Evolutionary conservation across 164 flowering plant species (phyloP).

Genomic region (Chimonanthus salicifolius): DNA sequence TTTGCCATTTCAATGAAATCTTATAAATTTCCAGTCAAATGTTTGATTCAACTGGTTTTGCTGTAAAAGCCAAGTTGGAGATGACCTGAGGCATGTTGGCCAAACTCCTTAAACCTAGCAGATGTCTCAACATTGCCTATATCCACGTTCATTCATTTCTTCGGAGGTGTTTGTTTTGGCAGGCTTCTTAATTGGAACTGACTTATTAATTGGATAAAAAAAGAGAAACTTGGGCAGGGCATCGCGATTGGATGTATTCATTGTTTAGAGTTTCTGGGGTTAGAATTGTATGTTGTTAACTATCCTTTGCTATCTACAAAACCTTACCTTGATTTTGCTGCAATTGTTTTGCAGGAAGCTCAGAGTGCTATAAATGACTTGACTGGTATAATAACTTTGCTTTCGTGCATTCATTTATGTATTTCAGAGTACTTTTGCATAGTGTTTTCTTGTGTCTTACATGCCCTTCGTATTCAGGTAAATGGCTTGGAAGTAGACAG

Average conservation of each 20-base stretch:
- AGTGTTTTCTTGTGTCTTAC: conserved; percentile 4
- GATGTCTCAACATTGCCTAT: too few relatives aligned
- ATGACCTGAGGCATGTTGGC: too few relatives aligned
- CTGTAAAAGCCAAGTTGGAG: background rate
- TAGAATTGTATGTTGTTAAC: background rate
- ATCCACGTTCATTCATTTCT: too few relatives aligned
- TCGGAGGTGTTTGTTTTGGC: too few relatives aligned
- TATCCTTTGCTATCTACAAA: background rate
- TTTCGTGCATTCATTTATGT: background rate
- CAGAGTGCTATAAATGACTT: conserved; percentile 86
- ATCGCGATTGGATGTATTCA: too few relatives aligned
- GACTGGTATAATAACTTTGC: conserved; percentile 43
- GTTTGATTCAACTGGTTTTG: background rate
- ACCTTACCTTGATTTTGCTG: background rate
- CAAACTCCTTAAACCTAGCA: too few relatives aligned
- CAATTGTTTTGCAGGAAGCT: conserved; percentile 59
- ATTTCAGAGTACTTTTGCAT: background rate
- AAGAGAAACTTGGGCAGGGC: too few relatives aligned
- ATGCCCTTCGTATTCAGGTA: conserved; percentile 42
- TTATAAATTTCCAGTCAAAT: too few relatives aligned
- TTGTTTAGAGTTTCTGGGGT: background rate
- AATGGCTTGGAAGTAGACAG: conserved; percentile 97
- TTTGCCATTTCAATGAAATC: background rate
- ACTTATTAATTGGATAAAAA: too few relatives aligned
- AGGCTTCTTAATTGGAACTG: too few relatives aligned